Evolutionary conservation across 1,284 basidiomycete genomes (phyloP).

Genomic region (Leccinum insolens): DNA sequence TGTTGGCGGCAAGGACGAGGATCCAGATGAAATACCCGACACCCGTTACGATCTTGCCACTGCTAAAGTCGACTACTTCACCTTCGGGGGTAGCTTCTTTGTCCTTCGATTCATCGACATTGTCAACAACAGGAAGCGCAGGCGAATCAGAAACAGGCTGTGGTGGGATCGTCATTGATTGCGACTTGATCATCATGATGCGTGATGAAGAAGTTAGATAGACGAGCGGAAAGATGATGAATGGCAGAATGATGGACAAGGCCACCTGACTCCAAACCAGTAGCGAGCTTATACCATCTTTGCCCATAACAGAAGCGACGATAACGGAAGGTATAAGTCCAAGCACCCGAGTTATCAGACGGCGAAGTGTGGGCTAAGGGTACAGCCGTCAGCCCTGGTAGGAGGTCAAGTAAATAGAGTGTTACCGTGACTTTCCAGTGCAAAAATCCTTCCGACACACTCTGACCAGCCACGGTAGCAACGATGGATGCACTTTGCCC

Average conservation of each 20-base stretch:
- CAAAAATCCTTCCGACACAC: conserved; percentile 93
- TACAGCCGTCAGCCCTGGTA: conserved; percentile 4
- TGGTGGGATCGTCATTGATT: background rate
- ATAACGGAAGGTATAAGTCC: conserved; percentile 87
- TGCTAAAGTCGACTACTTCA: conserved; percentile 60
- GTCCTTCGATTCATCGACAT: background rate
- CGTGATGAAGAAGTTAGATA: conserved; percentile 71
- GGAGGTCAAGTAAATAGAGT: conserved; percentile 13
- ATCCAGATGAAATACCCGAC: conserved; percentile 68
- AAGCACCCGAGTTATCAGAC: conserved; percentile 83
- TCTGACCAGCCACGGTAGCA: conserved; percentile 91
- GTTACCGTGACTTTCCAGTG: conserved; percentile 85
- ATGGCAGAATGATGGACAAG: conserved; percentile 87
- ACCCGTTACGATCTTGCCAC: conserved; percentile 52
- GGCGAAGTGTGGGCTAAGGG: conserved; percentile 73
- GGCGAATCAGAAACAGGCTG: background rate
- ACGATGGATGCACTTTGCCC: conserved; percentile 95
- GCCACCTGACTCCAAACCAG: conserved; percentile 90
- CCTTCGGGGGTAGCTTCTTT: conserved; percentile 3
- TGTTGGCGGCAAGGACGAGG: conserved; percentile 69
- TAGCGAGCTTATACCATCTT: conserved; percentile 76
- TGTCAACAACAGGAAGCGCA: background rate
- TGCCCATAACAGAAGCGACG: conserved; percentile 79
- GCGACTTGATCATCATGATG: conserved; percentile 63
- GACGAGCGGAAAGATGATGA: conserved; percentile 75